Conservation (phyloP, 179 eudicot species). For the Silene coronaria region DNA sequence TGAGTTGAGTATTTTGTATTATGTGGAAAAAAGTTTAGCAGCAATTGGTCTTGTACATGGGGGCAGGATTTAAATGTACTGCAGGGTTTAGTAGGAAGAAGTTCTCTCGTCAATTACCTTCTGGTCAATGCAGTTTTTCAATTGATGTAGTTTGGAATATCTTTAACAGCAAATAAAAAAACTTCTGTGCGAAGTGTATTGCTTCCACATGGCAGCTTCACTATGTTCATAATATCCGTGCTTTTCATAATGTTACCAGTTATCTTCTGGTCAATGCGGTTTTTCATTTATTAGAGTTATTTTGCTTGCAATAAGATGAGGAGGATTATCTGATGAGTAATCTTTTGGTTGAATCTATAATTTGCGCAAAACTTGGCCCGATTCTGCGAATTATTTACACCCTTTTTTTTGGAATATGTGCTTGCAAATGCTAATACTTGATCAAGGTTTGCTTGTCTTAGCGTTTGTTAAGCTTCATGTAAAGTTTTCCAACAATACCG, state of each 20-base stretch:
- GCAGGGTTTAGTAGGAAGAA: not conserved
- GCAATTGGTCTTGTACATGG: not conserved
- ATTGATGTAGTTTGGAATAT: no score
- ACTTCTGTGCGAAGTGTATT: not conserved
- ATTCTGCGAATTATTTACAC: no score
- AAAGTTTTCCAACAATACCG: not conserved
- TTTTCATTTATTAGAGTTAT: no score
- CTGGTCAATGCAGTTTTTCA: not conserved
- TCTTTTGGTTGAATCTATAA: no score
- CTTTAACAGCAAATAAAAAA: no score
- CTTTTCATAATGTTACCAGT: no score
- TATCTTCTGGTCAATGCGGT: no score
- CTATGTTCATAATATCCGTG: not conserved
- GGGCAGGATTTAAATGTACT: not conserved
- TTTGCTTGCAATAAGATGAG: no score
- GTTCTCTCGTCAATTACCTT: not conserved
- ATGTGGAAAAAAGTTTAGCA: not conserved
- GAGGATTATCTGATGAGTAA: no score
- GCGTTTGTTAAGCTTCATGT: not conserved
- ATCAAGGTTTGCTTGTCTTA: not conserved
- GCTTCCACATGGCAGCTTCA: not conserved
- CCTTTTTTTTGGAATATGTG: no score
- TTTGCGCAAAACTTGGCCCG: no score
- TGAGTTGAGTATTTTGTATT: not conserved
- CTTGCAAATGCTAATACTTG: slow-evolving; percentile 7